phyloP scores from a whole-genome alignment of 2,329 filamentous ascomycete genomes.

The Coniochaeta ligniaria region DNA sequence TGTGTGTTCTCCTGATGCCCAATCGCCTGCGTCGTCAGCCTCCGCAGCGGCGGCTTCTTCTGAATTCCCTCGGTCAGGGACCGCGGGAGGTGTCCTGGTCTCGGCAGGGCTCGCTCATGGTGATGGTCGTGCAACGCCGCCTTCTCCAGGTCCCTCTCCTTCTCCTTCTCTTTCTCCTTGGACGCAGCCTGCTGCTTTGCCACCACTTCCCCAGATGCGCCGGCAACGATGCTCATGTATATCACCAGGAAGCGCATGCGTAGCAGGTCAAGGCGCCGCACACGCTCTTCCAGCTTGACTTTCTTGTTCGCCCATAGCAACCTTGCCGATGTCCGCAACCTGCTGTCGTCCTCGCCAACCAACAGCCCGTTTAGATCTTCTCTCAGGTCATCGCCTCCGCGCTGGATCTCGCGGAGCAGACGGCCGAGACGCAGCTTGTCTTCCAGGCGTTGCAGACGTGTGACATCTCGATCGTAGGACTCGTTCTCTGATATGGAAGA shows the following conservation, averaged over 20 bases:
- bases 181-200: constrained; percentile 24
- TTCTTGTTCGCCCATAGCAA: constrained; percentile 53
- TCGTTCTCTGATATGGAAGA: constrained; percentile 59
- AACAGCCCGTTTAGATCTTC: constrained; percentile 50
- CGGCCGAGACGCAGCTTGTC: constrained; percentile 54
- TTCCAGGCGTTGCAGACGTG: constrained; percentile 49
- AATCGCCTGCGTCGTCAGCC: constrained; percentile 46
- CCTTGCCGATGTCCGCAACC: constrained; percentile 39
- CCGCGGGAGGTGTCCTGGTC: constrained; percentile 23
- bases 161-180: constrained; percentile 18
- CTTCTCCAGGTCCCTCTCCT: constrained; percentile 22
- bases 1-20: constrained; percentile 42
- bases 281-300: constrained; percentile 45
- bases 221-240: constrained; percentile 53
- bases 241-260: constrained; percentile 59
- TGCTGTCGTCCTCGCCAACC: constrained; percentile 33
- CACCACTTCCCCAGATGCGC: constrained; percentile 22
- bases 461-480: constrained; percentile 53
- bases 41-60: constrained; percentile 40
- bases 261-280: constrained; percentile 52
- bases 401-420: constrained; percentile 56
- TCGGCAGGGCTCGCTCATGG: constrained; percentile 6
- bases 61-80: constrained; percentile 35
- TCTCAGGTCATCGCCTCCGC: constrained; percentile 51
- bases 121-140: constrained; percentile 2